These are phyloP conservation scores for Mangifera indica DNA, from an alignment of 345 rosid species.

Conservation along the genomic window DNA sequence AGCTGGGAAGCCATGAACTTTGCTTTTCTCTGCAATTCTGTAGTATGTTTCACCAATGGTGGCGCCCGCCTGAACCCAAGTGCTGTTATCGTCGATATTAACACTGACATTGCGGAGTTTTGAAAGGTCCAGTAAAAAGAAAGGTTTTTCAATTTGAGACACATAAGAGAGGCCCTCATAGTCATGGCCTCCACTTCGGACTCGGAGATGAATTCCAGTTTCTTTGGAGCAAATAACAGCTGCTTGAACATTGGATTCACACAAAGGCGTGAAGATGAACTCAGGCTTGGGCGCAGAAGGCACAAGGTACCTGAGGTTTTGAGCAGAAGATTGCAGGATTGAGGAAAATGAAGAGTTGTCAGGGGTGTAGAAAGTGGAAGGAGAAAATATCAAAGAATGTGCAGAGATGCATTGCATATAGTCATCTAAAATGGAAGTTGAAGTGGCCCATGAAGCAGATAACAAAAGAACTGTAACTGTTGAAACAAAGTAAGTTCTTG, in stretches of 20 bases:
- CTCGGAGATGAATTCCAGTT: constrained; percentile 24
- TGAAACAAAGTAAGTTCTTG: not conserved
- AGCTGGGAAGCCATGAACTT: constrained; percentile 30
- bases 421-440: not conserved
- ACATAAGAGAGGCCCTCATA: constrained; percentile 34
- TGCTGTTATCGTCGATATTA: constrained; percentile 20
- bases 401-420: constrained; percentile 5
- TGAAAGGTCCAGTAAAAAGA: constrained; percentile 32
- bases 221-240: constrained; percentile 27
- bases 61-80: constrained; percentile 45
- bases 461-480: constrained; percentile 5
- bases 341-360: constrained; percentile 6
- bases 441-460: not conserved
- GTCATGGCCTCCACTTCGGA: constrained; percentile 44
- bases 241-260: constrained; percentile 29
- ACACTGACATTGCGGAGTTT: constrained; percentile 29
- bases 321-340: constrained; percentile 10
- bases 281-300: constrained; percentile 23
- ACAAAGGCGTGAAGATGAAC: constrained; percentile 23
- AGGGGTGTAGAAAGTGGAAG: not conserved
- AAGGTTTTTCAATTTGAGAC: constrained; percentile 31
- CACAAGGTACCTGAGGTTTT: constrained; percentile 13
- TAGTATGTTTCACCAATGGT: constrained; percentile 38
- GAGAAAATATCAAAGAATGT: not conserved
- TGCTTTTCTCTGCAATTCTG: constrained; percentile 25